Base-by-base conservation (phyloP, 495 filamentous ascomycete genomes). In the Parathielavia appendiculata region DNA sequence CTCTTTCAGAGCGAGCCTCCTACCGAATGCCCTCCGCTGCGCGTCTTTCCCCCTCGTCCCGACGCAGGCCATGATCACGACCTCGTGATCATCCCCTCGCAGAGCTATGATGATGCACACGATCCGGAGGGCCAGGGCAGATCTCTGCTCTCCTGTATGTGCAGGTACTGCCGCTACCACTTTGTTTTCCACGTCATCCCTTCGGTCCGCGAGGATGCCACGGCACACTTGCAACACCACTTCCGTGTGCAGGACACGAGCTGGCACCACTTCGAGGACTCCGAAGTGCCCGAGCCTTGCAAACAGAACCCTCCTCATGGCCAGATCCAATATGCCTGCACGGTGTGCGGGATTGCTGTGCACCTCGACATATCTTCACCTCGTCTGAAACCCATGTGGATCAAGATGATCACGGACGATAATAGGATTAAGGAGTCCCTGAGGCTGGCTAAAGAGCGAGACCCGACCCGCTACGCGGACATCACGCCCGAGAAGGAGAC, bases 391-490 rank as follows among this genome's bases (percentile, higher is more conserved):
- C 60, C 71, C 1, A 66, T 77, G 22, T 77, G 78, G 68, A 66
- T 88, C 0, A 57, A 70, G 1, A 68, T 84, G 16, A 69, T 93
- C 48, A 81, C 72, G 5, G 82, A 92, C 61, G 69, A 76, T 35
- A 66, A 72, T 1, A 53, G 81, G 44, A 73, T 91, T 45, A 71
- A 69, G 39, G 64, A 74, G 45, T 77, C 86, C 35, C 73, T 84
- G 22, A 71, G 81, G 5, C 65, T 70, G 16, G 83, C 83, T 2
- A 75, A 79, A 55, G 69, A 71, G 40, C 63, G 79, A 7, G 81
- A 89, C 44, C 82, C 85, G 1, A 78, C 79, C 7, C 75, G 85
- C 10, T 81, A 86, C 58, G 73, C 80, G 39, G 83, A 81, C 34
- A 66, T 83, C 23, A 69, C 39, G 4, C 52, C 43, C 11, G 58